Conservation (phyloP, 345 rosid species). For the Brassica incana region DNA sequence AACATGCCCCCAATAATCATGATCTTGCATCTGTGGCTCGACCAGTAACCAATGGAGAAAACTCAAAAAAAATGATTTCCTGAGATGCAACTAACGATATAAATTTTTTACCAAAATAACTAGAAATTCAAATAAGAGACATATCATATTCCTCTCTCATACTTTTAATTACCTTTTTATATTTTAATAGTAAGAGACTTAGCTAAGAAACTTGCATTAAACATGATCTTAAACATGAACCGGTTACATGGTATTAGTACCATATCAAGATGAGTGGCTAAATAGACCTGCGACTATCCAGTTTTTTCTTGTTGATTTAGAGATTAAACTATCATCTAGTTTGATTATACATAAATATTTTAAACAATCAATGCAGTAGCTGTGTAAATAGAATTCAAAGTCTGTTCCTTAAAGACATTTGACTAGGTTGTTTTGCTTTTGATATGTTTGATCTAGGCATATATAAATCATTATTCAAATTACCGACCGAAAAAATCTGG, state of each 20-base stretch:
- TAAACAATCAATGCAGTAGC: not conserved
- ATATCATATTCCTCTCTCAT: no score
- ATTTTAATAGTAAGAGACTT: no score
- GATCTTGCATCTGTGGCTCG: no score
- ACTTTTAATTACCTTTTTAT: no score
- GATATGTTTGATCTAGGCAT: constrained; percentile 12
- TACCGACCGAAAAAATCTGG: not conserved
- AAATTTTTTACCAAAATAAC: no score
- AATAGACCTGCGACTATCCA: not conserved
- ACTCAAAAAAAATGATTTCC: no score
- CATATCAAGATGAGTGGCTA: not conserved
- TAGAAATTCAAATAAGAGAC: no score
- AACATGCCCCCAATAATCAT: no score
- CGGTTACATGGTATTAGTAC: not conserved
- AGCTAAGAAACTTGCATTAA: no score
- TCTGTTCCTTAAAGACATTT: not conserved
- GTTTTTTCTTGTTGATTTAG: not conserved
- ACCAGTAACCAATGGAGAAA: no score
- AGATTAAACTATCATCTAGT: not conserved
- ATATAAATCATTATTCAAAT: not conserved
- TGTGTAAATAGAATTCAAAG: not conserved
- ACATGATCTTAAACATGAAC: not conserved
- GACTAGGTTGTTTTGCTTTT: constrained; percentile 10
- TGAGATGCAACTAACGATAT: no score
- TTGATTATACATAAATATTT: not conserved